Conservation (phyloP, 495 filamentous ascomycete species). For the Clohesyomyces aquaticus region DNA sequence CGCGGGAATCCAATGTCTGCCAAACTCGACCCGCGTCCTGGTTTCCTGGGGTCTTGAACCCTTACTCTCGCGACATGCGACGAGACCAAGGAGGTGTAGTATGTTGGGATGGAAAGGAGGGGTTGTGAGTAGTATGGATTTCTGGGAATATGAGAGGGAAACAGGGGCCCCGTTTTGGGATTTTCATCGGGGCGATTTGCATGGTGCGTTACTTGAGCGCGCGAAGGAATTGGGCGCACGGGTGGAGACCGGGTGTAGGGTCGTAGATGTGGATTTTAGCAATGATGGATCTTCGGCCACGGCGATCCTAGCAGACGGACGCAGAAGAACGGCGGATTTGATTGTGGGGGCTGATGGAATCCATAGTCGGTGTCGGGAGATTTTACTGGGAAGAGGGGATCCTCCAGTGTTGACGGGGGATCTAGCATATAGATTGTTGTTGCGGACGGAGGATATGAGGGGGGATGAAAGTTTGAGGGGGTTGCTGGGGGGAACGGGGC, state of each 20-base stretch:
- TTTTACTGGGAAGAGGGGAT: conserved; percentile 37
- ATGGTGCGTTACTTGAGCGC: conserved; percentile 23
- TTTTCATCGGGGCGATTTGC: conserved; percentile 34
- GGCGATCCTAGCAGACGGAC: conserved; percentile 39
- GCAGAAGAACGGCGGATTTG: conserved; percentile 38
- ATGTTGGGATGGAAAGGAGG: conserved; percentile 37
- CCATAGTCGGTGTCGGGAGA: conserved; percentile 44
- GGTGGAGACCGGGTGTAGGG: conserved; percentile 37
- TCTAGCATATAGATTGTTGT: conserved; percentile 66
- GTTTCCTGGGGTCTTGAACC: conserved; percentile 42
- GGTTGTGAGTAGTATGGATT: conserved; percentile 24
- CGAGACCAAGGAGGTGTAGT: conserved; percentile 22
- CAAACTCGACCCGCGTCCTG: conserved; percentile 46
- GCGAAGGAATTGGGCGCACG: conserved; percentile 31
- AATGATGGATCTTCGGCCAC: conserved; percentile 7
- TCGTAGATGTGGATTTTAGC: conserved; percentile 31
- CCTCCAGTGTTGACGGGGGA: conserved; percentile 62
- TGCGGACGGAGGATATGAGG: conserved; percentile 59
- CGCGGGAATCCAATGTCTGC: conserved; percentile 48
- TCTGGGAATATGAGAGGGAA: conserved; percentile 25
- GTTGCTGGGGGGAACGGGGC: conserved; percentile 55
- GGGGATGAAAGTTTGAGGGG: conserved; percentile 53
- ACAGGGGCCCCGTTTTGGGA: conserved; percentile 35
- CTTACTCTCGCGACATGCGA: conserved; percentile 21
- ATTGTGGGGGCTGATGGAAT: conserved; percentile 49